Base-by-base conservation (phyloP, 2,329 filamentous ascomycete species). In the Fusarium sp. region DNA sequence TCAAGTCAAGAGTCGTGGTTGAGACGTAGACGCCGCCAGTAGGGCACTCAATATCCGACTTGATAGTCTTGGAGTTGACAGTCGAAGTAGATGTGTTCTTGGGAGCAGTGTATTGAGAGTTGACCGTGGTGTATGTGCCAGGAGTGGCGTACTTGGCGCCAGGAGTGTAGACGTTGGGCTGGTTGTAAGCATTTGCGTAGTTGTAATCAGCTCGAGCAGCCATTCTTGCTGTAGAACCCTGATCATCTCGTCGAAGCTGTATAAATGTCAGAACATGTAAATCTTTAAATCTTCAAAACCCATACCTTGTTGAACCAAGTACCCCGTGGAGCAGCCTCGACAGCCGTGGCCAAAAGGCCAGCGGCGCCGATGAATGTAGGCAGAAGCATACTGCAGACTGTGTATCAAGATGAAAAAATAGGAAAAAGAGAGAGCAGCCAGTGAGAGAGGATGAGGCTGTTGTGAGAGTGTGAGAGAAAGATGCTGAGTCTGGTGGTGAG, bases 1-100 rank as follows among this genome's bases (percentile, higher is more conserved):
- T 83, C 17, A 82, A 73, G 30, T 84, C 82, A 9, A 83, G 62
- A 4, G 80, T 84, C 33, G 73, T 78, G 3, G 79, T 82, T 14
- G 79, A 79, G 59, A 80, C 69, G 14, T 80, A 65, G 6, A 81
- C 63, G 10, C 73, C 78, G 6, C 63, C 63, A 2, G 73, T 73
- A 27, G 78, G 75, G 20, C 80, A 81, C 14, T 74, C 74, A 10
- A 68, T 59, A 12, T 32, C 64, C 22, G 70, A 32, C 12, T 65
- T 47, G 50, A 69, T 38, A 25, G 63, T 71, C 56, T 69, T 62
- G 37, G 69, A 63, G 45, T 54, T 69, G 40, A 32, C 43, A 2
- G 72, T 56, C 11, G 69, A 67, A 22, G 58, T 69, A 15, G 75
- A 69, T 5, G 69, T 62, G 60, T 76, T 77, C 52, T 65, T 71